Conservation (phyloP, 345 rosid species). For the Populus deltoides region DNA sequence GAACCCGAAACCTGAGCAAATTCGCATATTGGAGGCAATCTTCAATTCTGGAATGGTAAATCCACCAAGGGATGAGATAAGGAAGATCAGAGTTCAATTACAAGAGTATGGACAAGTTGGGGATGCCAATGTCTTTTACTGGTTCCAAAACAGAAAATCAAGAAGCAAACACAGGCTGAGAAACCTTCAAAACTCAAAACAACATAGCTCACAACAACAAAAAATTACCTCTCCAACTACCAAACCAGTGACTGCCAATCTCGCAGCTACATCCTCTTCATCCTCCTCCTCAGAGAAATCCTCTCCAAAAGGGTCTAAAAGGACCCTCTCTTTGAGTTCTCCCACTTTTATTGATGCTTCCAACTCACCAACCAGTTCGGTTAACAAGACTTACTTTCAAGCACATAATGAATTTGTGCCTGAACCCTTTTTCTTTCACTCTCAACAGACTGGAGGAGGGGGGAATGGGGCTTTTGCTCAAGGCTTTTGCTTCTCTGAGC, state of each 20-base stretch:
- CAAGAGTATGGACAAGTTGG: slow-evolving; percentile 99
- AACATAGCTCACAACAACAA: slow-evolving; percentile 33
- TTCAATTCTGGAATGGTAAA: slow-evolving; percentile 99
- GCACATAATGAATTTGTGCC: slow-evolving; percentile 41
- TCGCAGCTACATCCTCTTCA: slow-evolving; percentile 41
- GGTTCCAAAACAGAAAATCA: slow-evolving; percentile 99
- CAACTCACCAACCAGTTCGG: slow-evolving; percentile 38
- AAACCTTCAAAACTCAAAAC: slow-evolving; percentile 62
- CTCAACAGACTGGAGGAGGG: slow-evolving; percentile 21
- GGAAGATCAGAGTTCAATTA: slow-evolving; percentile 81
- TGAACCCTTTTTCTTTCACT: slow-evolving; percentile 55
- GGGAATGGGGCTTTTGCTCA: slow-evolving; percentile 33
- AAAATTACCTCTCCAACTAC: slow-evolving; percentile 18
- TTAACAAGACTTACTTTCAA: slow-evolving; percentile 45
- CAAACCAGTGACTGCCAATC: slow-evolving; percentile 14
- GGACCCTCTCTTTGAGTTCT: slow-evolving; percentile 33
- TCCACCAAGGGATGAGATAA: slow-evolving; percentile 95
- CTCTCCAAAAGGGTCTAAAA: slow-evolving; percentile 39
- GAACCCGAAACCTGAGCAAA: slow-evolving; percentile 99
- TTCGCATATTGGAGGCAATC: slow-evolving; percentile 87
- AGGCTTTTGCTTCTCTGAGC: slow-evolving; percentile 43
- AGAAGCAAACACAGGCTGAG: slow-evolving; percentile 92
- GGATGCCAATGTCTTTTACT: slow-evolving; percentile 93
- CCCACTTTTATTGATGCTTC: slow-evolving; percentile 25
- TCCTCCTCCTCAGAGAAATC: slow-evolving; percentile 69